Evolutionary conservation across 2,329 filamentous ascomycete genomes (phyloP).

Genomic region (Chaetomium globosum): DNA sequence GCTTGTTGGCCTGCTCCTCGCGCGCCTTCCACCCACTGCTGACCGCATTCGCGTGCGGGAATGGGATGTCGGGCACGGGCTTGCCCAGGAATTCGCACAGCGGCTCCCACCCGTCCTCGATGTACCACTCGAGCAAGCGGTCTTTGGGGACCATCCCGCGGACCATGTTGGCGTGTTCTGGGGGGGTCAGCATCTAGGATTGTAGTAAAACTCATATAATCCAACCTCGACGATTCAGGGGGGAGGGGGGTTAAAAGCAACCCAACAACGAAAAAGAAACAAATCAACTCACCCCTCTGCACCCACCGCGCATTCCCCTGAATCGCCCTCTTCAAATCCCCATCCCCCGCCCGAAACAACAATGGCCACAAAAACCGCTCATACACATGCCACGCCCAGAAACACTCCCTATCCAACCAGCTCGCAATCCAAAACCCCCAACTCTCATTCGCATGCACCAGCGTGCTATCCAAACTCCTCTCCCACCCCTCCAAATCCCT

Average conservation of each 20-base stretch:
- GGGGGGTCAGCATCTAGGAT: neutral
- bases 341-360: constrained; percentile 40
- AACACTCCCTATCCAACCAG: constrained; percentile 39
- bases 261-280: too few relatives aligned
- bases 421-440: constrained; percentile 41
- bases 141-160: constrained; percentile 42
- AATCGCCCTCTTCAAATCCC: constrained; percentile 38
- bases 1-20: constrained; percentile 37
- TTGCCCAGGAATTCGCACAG: constrained; percentile 47
- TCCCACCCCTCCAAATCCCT: constrained; percentile 49
- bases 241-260: too few relatives aligned
- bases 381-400: constrained; percentile 42
- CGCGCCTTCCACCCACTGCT: constrained; percentile 35
- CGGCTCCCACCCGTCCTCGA: constrained; percentile 47
- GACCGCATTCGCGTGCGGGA: constrained; percentile 43
- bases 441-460: constrained; percentile 35
- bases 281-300: constrained; percentile 33
- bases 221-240: too few relatives aligned
- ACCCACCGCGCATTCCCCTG: constrained; percentile 39
- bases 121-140: constrained; percentile 44
- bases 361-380: constrained; percentile 40
- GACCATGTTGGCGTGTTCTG: constrained; percentile 43
- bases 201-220: too few relatives aligned
- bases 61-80: constrained; percentile 41
- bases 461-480: constrained; percentile 38